Evolutionary conservation across 1,284 basidiomycete genomes (phyloP).

Genomic region (Cutaneotrichosporon curvatum): DNA sequence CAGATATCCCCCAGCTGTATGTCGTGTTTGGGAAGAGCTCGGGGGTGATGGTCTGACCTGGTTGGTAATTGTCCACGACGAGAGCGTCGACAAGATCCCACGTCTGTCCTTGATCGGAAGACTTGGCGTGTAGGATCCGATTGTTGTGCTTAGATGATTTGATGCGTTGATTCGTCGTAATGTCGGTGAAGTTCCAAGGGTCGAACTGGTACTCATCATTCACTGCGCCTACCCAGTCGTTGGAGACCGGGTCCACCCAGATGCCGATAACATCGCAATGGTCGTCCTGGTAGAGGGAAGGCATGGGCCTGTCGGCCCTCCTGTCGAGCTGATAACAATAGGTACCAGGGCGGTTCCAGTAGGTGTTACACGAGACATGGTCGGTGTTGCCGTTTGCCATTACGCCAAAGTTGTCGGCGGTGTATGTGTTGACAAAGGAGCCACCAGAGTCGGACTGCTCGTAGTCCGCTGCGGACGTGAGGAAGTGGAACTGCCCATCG

Average conservation of each 20-base stretch:
- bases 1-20: constrained; percentile 2
- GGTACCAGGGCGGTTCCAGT: constrained; percentile 2
- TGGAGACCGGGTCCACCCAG: constrained; percentile 1
- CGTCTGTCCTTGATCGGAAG: not conserved
- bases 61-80: constrained; percentile 1
- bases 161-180: not conserved
- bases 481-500: not conserved
- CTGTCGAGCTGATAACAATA: constrained; percentile 4
- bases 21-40: constrained; percentile 4
- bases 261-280: constrained; percentile 7
- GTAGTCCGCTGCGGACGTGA: not conserved
- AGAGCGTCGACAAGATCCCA: constrained; percentile 3
- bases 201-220: constrained; percentile 10
- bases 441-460: not conserved
- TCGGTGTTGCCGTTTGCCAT: not conserved
- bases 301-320: constrained; percentile 1
- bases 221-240: not conserved
- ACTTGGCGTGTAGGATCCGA: not conserved
- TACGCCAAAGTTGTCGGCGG: not conserved
- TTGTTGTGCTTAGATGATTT: constrained; percentile 1
- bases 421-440: not conserved
- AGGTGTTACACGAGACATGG: not conserved
- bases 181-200: not conserved
- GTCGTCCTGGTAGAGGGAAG: constrained; percentile 5
- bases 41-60: constrained; percentile 1